phyloP scores from a whole-genome alignment of 2,329 filamentous ascomycete species.

The Ophiostoma triangulosporum region DNA sequence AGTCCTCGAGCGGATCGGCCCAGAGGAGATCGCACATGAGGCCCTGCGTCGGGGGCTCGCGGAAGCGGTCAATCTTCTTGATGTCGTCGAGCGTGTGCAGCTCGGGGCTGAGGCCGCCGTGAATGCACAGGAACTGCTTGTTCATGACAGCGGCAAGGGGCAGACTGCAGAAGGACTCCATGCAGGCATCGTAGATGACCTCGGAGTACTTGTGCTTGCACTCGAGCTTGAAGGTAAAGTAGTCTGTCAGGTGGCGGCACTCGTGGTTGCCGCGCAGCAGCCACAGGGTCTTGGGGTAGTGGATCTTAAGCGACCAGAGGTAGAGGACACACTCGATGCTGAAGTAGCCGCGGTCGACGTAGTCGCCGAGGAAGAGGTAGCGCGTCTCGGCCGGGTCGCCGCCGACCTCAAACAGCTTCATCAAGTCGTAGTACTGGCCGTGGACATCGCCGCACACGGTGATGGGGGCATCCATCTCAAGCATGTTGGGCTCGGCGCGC shows the following conservation, averaged over 20 bases:
- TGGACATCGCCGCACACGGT: conserved; percentile 98
- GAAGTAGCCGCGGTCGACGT: conserved; percentile 96
- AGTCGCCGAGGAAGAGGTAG: conserved; percentile 95
- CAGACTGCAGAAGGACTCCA: conserved; percentile 92
- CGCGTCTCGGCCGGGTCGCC: conserved; percentile 92
- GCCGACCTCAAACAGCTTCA: conserved; percentile 98
- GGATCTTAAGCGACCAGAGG: conserved; percentile 96
- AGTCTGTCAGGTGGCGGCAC: conserved; percentile 96
- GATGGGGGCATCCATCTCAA: conserved; percentile 99
- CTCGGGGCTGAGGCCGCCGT: conserved; percentile 90
- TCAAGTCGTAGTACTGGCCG: conserved; percentile 97
- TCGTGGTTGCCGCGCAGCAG: conserved; percentile 95
- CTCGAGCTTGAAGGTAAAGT: conserved; percentile 99
- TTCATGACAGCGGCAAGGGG: conserved; percentile 97
- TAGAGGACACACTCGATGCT: conserved; percentile 99
- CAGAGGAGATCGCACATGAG: conserved; percentile 99
- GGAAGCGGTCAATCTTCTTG: conserved; percentile 92
- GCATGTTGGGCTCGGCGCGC: conserved; percentile 79
- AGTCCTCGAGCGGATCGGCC: conserved; percentile 96
- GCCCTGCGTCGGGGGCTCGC: conserved; percentile 91
- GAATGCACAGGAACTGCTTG: conserved; percentile 98
- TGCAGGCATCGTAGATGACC: conserved; percentile 89
- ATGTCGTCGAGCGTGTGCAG: conserved; percentile 91
- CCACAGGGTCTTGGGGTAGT: conserved; percentile 96
- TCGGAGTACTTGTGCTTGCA: conserved; percentile 99